These are phyloP conservation scores for Phyllostachys edulis DNA, from an alignment of 176 grass and related monocot genomes.

Conservation along the genomic window DNA sequence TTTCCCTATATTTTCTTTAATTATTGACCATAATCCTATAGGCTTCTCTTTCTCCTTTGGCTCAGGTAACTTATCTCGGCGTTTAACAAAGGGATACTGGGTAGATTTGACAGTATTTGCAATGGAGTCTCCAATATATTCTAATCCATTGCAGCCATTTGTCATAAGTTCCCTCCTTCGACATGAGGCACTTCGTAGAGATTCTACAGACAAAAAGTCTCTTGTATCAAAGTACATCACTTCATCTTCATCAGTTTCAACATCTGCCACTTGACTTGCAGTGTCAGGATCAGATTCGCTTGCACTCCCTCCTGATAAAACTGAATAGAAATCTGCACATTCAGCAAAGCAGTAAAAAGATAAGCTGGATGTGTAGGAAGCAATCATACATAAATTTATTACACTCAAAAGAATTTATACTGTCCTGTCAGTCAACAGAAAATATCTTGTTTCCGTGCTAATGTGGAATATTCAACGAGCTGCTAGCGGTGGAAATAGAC, in stretches of 20 bases:
- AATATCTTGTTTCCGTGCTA: background rate
- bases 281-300: slow-evolving; percentile 89
- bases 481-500: background rate
- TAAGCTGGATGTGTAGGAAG: background rate
- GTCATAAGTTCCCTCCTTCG: slow-evolving; percentile 60
- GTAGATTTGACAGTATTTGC: slow-evolving; percentile 35
- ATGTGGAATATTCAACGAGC: background rate
- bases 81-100: slow-evolving; percentile 63
- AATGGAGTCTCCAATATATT: slow-evolving; percentile 41
- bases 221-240: slow-evolving; percentile 81
- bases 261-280: slow-evolving; percentile 78
- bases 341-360: slow-evolving; percentile 14
- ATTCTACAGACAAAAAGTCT: slow-evolving; percentile 78
- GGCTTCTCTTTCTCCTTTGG: slow-evolving; percentile 94
- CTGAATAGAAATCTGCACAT: slow-evolving; percentile 90
- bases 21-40: slow-evolving; percentile 97
- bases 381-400: background rate
- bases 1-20: slow-evolving; percentile 98
- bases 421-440: background rate
- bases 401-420: background rate
- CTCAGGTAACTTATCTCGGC: slow-evolving; percentile 79
- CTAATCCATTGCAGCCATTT: slow-evolving; percentile 49
- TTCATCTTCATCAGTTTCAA: slow-evolving; percentile 84
- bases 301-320: slow-evolving; percentile 82
- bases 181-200: slow-evolving; percentile 76